Evolutionary conservation across 2,329 filamentous ascomycete genomes (phyloP), one percentile per base, ranked within the genome.

Genomic region (Aureobasidium lini): DNA sequence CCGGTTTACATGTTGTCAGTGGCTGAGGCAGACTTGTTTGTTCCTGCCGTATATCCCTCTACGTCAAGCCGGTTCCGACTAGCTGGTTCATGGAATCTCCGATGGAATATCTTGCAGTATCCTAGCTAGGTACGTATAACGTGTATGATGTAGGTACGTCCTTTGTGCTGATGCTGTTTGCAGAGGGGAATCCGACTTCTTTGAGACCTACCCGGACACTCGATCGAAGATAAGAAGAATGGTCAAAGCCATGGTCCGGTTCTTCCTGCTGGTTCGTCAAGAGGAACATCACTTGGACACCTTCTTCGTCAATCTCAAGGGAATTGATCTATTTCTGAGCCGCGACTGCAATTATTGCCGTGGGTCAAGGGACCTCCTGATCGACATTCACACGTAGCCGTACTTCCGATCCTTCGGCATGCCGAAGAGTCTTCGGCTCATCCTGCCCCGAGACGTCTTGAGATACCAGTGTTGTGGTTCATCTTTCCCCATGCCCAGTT

Each of bases 51-150:
- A 8, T 4, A 39, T 2, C n/a, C 6, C 13, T 15, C 1, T 40
- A 11, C 16, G 23, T 40, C 13, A 37, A 31, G 53, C 53, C 53
- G 53, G 42, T 57, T 58, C 44, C 54, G 54, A 58, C 36, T 58
- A 58, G 43, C 44, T 49, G 54, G 54, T 48, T 58, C 54, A 34
- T n/a, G 15, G 32, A 39, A 57, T 47, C 42, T 46, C 39, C 40
- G 53, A 57, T 56, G 42, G n/a, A 7, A 16, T n/a, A 18, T 29
- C 8, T 42, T 37, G 42, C 29, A 16, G 36, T 36, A n/a, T 3
- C 42, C 31, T 28, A 31, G n/a, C 5, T 2, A 0, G 13, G 52
- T 15, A 9, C 4, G 52, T n/a, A 29, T n/a, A 7, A 10, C 2
- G 18, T 10, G 23, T 3, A 3, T 37, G 16, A 6, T 10, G 15